Percentiles rank a stretch among this genome's conserved stretches.
Conservation (phyloP, 331 rosid genomes). For the Rhamnella rubrinervis region DNA sequence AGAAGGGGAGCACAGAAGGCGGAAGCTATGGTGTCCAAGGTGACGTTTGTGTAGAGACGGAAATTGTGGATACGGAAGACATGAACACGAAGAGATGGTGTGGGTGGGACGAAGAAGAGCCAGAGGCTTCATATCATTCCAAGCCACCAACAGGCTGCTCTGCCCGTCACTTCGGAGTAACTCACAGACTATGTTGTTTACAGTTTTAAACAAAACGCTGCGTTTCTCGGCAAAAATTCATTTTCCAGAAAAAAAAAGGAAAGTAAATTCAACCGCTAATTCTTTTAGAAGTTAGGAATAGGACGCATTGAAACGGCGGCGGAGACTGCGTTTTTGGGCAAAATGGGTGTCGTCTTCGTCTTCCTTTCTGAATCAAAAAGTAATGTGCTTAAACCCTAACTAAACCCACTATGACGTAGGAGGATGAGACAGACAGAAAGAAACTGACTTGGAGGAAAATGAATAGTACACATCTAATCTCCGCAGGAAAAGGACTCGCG, state of each 20-base stretch:
- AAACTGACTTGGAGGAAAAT: conserved; percentile 25
- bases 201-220: neutral
- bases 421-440: neutral
- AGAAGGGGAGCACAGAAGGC: conserved; percentile 34
- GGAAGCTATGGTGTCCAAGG: conserved; percentile 27
- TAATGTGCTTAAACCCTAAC: conserved; percentile 4
- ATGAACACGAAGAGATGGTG: conserved; percentile 14
- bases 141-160: neutral
- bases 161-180: neutral
- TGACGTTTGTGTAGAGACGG: conserved; percentile 6
- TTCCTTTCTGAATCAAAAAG: neutral
- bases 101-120: conserved; percentile 33
- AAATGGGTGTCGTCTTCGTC: neutral
- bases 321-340: too few relatives aligned
- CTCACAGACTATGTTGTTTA: neutral
- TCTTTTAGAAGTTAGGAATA: too few relatives aligned
- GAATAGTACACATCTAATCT: conserved; percentile 37
- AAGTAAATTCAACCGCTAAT: conserved; percentile 13
- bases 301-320: too few relatives aligned
- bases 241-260: too few relatives aligned
- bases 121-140: conserved; percentile 49
- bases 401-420: conserved; percentile 1
- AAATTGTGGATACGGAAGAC: neutral
- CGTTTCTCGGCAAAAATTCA: neutral
- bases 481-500: conserved; percentile 30